A percentile compares a stretch with the other conserved stretches of the same genome.
These are phyloP conservation scores for Nicotiana knightiana DNA, from an alignment of 257 asterid genomes.

Conservation along the genomic window DNA sequence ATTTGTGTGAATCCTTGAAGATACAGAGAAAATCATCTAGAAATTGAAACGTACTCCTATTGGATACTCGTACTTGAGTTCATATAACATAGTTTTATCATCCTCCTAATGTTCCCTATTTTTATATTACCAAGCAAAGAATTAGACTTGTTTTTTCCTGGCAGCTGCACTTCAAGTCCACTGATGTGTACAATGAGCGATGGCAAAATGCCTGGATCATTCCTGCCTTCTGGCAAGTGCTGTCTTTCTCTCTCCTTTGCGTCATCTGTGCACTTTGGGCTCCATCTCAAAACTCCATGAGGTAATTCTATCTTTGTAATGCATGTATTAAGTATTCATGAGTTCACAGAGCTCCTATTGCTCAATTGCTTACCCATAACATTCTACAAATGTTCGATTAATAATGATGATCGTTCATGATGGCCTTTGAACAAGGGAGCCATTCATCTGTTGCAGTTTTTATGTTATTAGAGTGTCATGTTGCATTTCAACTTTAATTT, in stretches of 20 bases:
- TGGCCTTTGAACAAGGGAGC: neutral
- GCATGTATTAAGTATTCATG: neutral
- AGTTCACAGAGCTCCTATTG: neutral
- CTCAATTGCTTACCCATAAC: neutral
- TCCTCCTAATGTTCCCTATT: neutral
- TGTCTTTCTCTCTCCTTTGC: conserved; percentile 81
- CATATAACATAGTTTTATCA: neutral
- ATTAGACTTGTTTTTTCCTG: neutral
- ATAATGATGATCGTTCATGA: neutral
- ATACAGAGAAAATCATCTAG: neutral
- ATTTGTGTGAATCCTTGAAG: neutral
- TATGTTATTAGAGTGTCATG: neutral
- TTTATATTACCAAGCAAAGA: neutral
- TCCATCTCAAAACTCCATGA: conserved; percentile 80
- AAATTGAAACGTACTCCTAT: neutral
- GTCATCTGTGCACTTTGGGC: conserved; percentile 96
- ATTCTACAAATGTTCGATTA: neutral
- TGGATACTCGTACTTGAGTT: neutral
- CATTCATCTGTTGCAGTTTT: neutral
- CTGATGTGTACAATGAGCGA: conserved; percentile 75
- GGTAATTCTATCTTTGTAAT: conserved; percentile 34
- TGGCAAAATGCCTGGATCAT: conserved; percentile 97
- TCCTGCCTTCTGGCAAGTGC: conserved; percentile 94
- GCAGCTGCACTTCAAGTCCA: conserved; percentile 91
- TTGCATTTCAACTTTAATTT: neutral